Evolutionary conservation across 305 asterid genomes (phyloP).

Genomic region (Euphrasia arctica): DNA sequence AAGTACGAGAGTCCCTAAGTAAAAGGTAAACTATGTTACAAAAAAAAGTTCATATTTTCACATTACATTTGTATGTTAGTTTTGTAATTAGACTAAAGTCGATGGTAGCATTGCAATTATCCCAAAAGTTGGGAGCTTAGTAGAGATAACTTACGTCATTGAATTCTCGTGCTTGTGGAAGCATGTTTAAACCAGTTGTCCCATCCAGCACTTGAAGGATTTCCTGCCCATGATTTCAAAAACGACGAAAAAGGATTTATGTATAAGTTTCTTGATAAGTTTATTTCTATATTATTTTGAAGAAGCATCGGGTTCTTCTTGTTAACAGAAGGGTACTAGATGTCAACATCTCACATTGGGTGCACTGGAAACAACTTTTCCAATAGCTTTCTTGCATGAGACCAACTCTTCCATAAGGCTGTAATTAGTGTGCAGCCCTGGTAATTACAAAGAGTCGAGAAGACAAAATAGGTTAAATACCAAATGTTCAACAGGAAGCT

Average conservation of each 20-base stretch:
- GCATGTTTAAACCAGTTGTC: constrained; percentile 97
- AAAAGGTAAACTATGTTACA: too few relatives aligned
- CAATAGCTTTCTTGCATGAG: constrained; percentile 80
- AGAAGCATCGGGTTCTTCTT: background rate
- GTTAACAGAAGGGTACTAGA: too few relatives aligned
- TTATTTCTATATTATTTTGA: background rate
- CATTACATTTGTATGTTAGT: too few relatives aligned
- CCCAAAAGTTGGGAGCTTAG: background rate
- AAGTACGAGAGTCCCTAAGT: background rate
- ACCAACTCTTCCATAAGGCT: constrained; percentile 93
- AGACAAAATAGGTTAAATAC: constrained; percentile 2
- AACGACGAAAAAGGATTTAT: background rate
- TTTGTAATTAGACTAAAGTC: too few relatives aligned
- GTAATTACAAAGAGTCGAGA: constrained; percentile 2
- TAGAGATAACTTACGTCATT: constrained; percentile 59
- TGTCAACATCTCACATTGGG: constrained; percentile 54
- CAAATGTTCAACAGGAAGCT: constrained; percentile 1
- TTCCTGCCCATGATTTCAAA: constrained; percentile 49
- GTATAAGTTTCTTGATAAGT: background rate
- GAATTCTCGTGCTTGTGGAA: constrained; percentile 97
- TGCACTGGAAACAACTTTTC: constrained; percentile 74
- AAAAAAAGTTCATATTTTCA: too few relatives aligned
- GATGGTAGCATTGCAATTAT: too few relatives aligned
- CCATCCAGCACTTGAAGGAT: constrained; percentile 91
- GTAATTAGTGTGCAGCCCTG: constrained; percentile 94